Conservation (phyloP, 1,284 basidiomycete genomes). For the Trichosporon ovoides region DNA sequence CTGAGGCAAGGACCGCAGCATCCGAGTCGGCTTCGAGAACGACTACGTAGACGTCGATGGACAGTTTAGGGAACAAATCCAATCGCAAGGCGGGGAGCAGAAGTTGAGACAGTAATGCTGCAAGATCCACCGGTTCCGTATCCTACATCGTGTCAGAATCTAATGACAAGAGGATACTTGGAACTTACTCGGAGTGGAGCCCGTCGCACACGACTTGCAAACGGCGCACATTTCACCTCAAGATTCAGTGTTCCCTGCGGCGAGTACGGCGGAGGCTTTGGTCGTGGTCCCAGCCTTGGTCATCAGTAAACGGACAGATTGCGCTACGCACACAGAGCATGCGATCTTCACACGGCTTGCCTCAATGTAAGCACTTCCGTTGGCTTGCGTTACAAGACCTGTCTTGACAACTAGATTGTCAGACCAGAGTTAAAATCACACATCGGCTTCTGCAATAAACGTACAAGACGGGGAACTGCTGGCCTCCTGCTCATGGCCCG, state of each 20-base stretch:
- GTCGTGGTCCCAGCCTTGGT: constrained; percentile 83
- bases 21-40: constrained; percentile 87
- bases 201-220: constrained; percentile 68
- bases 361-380: constrained; percentile 93
- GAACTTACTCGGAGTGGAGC: constrained; percentile 77
- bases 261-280: constrained; percentile 58
- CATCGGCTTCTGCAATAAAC: no score
- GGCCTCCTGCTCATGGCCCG: constrained; percentile 55
- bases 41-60: constrained; percentile 84
- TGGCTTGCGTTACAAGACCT: constrained; percentile 86
- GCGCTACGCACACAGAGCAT: constrained; percentile 71
- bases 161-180: background rate
- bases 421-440: constrained; percentile 7
- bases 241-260: constrained; percentile 86
- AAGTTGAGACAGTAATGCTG: constrained; percentile 77
- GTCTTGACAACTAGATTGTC: constrained; percentile 68
- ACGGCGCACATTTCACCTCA: constrained; percentile 94
- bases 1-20: constrained; percentile 75
- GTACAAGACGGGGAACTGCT: constrained; percentile 72
- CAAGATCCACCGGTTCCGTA: constrained; percentile 81
- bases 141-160: constrained; percentile 59
- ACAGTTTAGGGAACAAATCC: constrained; percentile 87
- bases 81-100: constrained; percentile 78
- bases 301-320: background rate
- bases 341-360: constrained; percentile 77